Base-by-base conservation (phyloP, 2,329 filamentous ascomycete species). In the Amauroascus verrucosus region DNA sequence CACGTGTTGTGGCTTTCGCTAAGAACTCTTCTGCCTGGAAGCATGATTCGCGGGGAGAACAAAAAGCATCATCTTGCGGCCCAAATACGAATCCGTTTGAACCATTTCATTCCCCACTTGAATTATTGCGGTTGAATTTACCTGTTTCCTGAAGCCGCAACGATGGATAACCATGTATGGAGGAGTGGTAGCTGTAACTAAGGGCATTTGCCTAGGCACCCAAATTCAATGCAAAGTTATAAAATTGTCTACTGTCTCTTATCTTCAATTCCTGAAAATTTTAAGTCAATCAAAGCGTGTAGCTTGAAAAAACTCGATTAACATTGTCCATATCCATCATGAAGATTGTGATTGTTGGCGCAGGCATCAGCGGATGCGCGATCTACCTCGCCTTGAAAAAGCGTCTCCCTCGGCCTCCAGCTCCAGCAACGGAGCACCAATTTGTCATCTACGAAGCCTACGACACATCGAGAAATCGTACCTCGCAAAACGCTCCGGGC, bases 281-380 rank as follows among this genome's bases (percentile, higher is more conserved):
- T 35, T 7, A 13, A 33, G 16, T 47, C 18, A 20, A 1, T 14
- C 11, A 32, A 33, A 16, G 6, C 7, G 4, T 22, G 8, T 24
- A 22, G 3, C 2, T 22, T 41, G 7, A 24, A 22, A 13, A 11
- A 8, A 24, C 11, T n/a, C n/a, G 11, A 41, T 45, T 30, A 5
- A 16, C 41, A 45, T 30, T 45, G 24, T 4, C n/a, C 7, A 28
- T 28, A 7, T 11, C 30, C 9, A 45, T 26, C 6, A 72, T 72
- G 70, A 72, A 70, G 55, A 70, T 74, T 35, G 61, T 67, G 20
- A 72, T 74, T 13, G 61, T 74, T 35, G 72, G 72, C n/a, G 71
- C 62, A 13, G 72, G 70, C 30, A 72, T 74, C 54, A 63, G 64
- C 47, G 71, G 71, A 24, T 70, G 69, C 49, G 54, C 67, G 9